Percentiles rank a stretch among this genome's conserved stretches.
Conservation (phyloP, 2,329 filamentous ascomycete species). For the Fulvia fulva region DNA sequence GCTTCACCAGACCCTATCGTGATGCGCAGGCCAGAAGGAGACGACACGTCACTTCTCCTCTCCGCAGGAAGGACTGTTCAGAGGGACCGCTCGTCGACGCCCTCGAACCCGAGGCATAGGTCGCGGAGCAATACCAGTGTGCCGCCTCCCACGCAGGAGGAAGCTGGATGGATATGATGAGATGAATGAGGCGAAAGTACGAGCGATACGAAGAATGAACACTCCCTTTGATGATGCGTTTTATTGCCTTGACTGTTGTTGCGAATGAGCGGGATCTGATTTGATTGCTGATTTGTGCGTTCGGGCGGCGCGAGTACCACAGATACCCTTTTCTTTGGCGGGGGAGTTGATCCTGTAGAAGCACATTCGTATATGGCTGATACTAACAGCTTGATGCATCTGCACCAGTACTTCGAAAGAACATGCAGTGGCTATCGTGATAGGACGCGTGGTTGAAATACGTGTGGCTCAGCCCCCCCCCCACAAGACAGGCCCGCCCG, state of each 20-base stretch:
- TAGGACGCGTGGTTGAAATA: no score
- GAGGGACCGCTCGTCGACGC: conserved; percentile 9
- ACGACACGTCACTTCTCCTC: conserved; percentile 22
- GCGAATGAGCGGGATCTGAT: background rate
- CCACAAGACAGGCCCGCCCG: background rate
- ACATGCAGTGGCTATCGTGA: background rate
- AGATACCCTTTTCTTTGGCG: background rate
- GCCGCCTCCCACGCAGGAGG: background rate
- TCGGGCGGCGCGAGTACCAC: background rate
- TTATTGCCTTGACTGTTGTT: background rate
- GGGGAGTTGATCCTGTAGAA: background rate
- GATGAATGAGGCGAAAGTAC: conserved; percentile 6
- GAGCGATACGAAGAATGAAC: conserved; percentile 3
- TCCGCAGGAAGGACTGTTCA: conserved; percentile 24
- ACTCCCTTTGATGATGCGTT: background rate
- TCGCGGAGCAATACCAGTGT: background rate
- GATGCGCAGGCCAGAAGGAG: conserved; percentile 21
- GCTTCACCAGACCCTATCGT: conserved; percentile 1
- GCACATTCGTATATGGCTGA: background rate
- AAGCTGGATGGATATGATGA: conserved; percentile 7
- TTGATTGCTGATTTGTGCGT: background rate
- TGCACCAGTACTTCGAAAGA: background rate
- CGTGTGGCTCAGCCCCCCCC: no score
- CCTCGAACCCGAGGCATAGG: background rate
- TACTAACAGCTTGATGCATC: background rate